Base-by-base conservation (phyloP, 495 filamentous ascomycete genomes). In the Xylaria bambusicola region DNA sequence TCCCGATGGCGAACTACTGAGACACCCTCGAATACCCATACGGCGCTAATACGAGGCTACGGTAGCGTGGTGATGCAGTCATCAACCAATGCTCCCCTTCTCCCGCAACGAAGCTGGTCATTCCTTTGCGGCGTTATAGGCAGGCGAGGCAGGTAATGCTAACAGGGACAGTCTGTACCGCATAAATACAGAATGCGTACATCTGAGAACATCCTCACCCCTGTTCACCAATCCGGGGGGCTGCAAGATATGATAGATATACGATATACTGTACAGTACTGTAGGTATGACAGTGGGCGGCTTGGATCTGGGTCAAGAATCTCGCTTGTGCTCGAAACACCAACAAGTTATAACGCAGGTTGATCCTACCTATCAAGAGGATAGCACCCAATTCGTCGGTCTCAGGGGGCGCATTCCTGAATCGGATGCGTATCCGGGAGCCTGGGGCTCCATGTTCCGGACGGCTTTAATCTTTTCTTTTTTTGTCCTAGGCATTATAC, bases 361-460 rank as follows among this genome's bases (percentile, higher is more conserved):
- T 45, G 13, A 58, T 48, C 64, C 60, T 61, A 61, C 50, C 45
- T 42, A 63, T 59, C 53, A 62, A n/a, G 64, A 61, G 38, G 66
- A 67, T 60, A 58, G 64, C 62, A 55, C 54, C 60, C 56, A 61
- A 67, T 67, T 62, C 53, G 65, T 63, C 55, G 31, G 51, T 44
- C 52, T 46, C 51, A 56, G 56, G 65, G 64, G 64, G 65, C 56
- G 66, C 42, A 67, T 67, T 65, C 65, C 67, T 70, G 67, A 70
- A 67, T 70, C 67, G 67, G 67, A 70, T 67, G 67, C 49, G 62
- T 63, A 67, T 65, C 67, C 65, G 67, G 65, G 58, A 61, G 58
- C 61, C 65, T 70, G 65, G 67, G 62, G 67, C 62, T 61, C 55
- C 62, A 56, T 46, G 42, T 27, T 48, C 17, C 18, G 17, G 18